Base-by-base conservation (phyloP, 208 protist species). In the Trypanosoma congolense region DNA sequence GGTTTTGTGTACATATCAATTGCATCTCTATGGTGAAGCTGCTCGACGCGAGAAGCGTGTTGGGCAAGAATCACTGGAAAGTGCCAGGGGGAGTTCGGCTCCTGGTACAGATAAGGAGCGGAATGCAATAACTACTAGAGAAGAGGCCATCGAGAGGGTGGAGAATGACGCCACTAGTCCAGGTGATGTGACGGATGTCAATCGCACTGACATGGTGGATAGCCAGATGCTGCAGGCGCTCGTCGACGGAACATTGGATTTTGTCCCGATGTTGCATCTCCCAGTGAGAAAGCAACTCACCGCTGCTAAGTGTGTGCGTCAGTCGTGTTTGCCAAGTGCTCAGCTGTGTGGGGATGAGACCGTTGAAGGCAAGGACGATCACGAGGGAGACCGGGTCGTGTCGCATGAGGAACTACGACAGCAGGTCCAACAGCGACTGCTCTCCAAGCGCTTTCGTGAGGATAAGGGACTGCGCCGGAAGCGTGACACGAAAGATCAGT, bases 341-440 rank as follows among this genome's bases (percentile, higher is more conserved):
- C 83, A 80, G 58, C 64, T 90, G 48, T 77, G 65, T 45, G 65
- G 64, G 33, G 75, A 70, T 29, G 75, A 79, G 14, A 65, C 49
- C 5, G 50, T 25, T 35, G 68, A 77, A 10, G 56, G 65, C 24
- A 14, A 54, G 22, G 66, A 70, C 19, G 80, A 82, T 4, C 19
- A 69, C 3, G 83, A 84, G 28, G 83, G 90, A 33, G 82, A 88
- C 49, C 66, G 72, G 26, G 75, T 95, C 19, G 77, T 95, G 22
- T 92, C 82, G 4, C 88, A 95, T 59, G 83, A 89, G 42, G 80
- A 86, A 21, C 59, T 95, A 36, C 81, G 88, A 18, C 62, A 60
- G 47, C 81, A 92, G 73, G 88, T 95, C 82, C 81, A 92, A 72
- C 42, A 70, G 26, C 84, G 83, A 14, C 76, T 92, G 14, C 22